Evolutionary conservation across 2,329 filamentous ascomycete genomes (phyloP), one percentile per base, ranked within the genome.

Genomic region (Parascedosporium putredinis): DNA sequence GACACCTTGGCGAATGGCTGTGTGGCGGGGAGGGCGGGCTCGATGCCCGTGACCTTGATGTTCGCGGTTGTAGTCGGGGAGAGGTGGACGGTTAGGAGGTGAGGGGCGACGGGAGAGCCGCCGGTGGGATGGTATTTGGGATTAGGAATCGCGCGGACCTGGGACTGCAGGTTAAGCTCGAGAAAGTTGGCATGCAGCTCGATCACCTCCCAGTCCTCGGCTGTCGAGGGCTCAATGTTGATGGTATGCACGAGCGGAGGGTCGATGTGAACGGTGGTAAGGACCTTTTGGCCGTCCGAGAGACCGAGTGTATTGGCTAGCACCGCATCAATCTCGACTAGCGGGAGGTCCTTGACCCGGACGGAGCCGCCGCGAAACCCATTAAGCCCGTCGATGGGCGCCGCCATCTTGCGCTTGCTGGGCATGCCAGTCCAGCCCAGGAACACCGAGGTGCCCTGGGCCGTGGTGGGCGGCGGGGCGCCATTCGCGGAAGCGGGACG

Each of bases 201-300:
- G 58, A 98, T 97, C 59, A 97, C 95, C 67, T 98, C 93, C 93
- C 93, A 98, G 63, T 98, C 93, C 52, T 94, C 88, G 1, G 91
- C 82, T 0, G 93, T 97, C 59, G 97, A 69, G 29, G 93, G 93
- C 64, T 98, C 94, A 58, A 98, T 97, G 62, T 96, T 89, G 65
- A 98, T 85, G 2, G 90, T 97, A 65, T 96, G 88, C 45, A 89
- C 88, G 55, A 93, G 70, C 2, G 90, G 89, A 45, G 91, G 91
- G 62, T 98, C 89, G 55, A 96, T 70, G 65, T 98, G 93, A 55
- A 98, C 75, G 31, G 69, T 75, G 44, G 71, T 72, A 55, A 72
- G 74, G 61, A 91, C 79, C 69, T 87, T 94, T 62, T 90, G 86
- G 46, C 88, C 89, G 55, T 95, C 88, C 48, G 71, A 72, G 47